Conservation (phyloP, 164 flowering plant species). For the Vitis amurensis region DNA sequence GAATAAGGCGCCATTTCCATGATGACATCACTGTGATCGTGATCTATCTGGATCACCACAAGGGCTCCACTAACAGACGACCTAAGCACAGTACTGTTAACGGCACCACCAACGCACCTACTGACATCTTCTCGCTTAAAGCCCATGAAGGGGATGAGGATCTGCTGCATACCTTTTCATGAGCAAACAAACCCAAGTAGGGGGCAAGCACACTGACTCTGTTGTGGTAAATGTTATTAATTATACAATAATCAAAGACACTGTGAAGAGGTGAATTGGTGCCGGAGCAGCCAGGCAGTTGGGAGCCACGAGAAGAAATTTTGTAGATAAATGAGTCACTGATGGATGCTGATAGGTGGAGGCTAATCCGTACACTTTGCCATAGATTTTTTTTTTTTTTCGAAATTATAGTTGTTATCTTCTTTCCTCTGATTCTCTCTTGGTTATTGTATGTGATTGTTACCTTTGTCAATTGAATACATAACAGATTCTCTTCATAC, state of each 20-base stretch:
- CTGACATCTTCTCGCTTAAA: slow-evolving; percentile 47
- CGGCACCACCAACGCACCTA: slow-evolving; percentile 44
- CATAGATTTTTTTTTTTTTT: slow-evolving; percentile 3
- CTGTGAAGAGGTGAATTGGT: background rate
- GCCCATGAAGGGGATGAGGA: slow-evolving; percentile 28
- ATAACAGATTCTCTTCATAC: too few species aligned
- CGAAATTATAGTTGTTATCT: too few species aligned
- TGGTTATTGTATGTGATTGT: too few species aligned
- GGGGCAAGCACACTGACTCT: background rate
- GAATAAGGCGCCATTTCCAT: slow-evolving; percentile 58
- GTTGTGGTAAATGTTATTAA: background rate
- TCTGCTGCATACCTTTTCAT: slow-evolving; percentile 4
- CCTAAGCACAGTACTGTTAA: slow-evolving; percentile 8
- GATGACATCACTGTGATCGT: slow-evolving; percentile 69
- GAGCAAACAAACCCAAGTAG: background rate
- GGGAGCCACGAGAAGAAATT: background rate
- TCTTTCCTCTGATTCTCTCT: too few species aligned
- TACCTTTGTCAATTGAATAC: too few species aligned
- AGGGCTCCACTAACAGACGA: slow-evolving; percentile 13
- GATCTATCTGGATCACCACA: slow-evolving; percentile 58
- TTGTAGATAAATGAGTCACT: slow-evolving; percentile 11
- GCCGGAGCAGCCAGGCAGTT: background rate
- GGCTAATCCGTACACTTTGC: slow-evolving; percentile 6
- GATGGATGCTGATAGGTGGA: background rate
- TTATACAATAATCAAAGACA: background rate